phyloP scores from a whole-genome alignment of 2,329 filamentous ascomycete genomes.

The Periconia sp. region DNA sequence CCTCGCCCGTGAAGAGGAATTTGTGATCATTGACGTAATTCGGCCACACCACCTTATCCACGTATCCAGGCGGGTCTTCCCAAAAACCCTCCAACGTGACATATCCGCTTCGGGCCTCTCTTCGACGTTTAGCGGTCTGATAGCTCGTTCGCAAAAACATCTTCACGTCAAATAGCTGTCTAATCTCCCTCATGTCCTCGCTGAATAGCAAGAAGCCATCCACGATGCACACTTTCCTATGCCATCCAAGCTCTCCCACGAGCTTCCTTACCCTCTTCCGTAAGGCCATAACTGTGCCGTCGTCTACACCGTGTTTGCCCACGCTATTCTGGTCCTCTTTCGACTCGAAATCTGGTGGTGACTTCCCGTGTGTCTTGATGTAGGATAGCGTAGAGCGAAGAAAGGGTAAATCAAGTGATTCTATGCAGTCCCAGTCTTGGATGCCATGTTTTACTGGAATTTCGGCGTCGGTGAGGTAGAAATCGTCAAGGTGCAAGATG shows the following conservation, averaged over 20 bases:
- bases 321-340: conserved; percentile 66
- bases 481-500: conserved; percentile 95
- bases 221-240: conserved; percentile 64
- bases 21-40: conserved; percentile 84
- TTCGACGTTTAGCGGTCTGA: conserved; percentile 65
- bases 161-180: conserved; percentile 72
- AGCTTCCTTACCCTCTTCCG: conserved; percentile 17
- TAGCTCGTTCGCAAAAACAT: conserved; percentile 76
- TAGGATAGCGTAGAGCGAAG: conserved; percentile 72
- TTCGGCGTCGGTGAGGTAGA: conserved; percentile 82
- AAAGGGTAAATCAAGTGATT: conserved; percentile 73
- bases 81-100: conserved; percentile 87
- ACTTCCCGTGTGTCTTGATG: conserved; percentile 71
- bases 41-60: conserved; percentile 94
- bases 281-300: conserved; percentile 46
- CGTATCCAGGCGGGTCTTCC: conserved; percentile 92
- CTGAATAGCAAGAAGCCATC: conserved; percentile 90
- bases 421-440: conserved; percentile 90
- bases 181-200: conserved; percentile 58
- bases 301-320: conserved; percentile 46
- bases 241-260: conserved; percentile 23
- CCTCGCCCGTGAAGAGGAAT: conserved; percentile 75
- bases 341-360: conserved; percentile 58
- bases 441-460: conserved; percentile 61
- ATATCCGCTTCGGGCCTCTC: conserved; percentile 75